Evolutionary conservation across 257 asterid species (phyloP), one percentile per base, ranked within the genome.

Genomic region (Thymus quinquecostatus): DNA sequence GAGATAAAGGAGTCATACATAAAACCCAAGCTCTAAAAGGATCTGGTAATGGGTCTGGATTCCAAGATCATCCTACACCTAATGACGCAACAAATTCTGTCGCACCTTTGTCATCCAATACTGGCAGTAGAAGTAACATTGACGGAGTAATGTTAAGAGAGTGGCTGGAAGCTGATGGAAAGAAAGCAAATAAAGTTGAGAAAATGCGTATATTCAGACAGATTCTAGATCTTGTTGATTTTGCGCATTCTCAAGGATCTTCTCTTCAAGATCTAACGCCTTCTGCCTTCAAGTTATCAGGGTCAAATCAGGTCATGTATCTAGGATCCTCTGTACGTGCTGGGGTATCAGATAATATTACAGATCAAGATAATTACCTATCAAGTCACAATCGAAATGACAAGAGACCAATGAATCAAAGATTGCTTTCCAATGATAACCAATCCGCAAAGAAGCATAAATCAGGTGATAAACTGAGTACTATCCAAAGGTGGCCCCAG

Each of bases 1-100:
- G 84, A 75, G 97, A 95, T 73, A 94, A 91, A 83, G 97, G 96
- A 64, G 79, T 81, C 54, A 69, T 89, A 69, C 89, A 78, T 75
- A 91, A 80, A 86, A 71, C 86, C 28, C 85, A 77, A 28, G 64
- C 79, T 49, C 65, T 73, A 62, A 79, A 81, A 82, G 83, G 72
- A 70, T 72, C 86, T 75, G 80, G 73, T 72, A 69, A 44, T 55
- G 81, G 71, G 70, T 53, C 77, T 45, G 75, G 65, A 64, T 68
- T 66, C 60, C 82, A 56, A 75, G 79, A 74, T 75, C 72, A 66
- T 66, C 61, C 77, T 8, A 83, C 77, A 72, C 64, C 86, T 60
- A 82, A 66, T 76, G 82, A 75, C 56, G 57, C 58, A 48, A 55
- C 68, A 38, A 73, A 66, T 82, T 75, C 80, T 69, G 80, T 41